These are phyloP conservation scores for Bassia scoparia DNA, from an alignment of 148 eudicot species.

Conservation along the genomic window DNA sequence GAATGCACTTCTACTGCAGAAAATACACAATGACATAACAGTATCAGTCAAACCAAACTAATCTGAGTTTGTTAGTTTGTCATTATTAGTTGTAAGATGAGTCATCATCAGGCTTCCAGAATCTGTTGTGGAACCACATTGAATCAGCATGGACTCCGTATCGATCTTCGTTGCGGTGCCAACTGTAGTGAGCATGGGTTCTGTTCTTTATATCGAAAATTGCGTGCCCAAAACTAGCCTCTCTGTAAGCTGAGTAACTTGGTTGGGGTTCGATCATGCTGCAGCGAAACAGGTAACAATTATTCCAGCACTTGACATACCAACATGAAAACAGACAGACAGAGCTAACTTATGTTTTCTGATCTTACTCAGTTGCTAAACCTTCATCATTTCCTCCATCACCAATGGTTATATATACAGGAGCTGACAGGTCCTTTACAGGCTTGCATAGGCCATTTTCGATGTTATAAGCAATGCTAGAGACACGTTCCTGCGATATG, in stretches of 20 bases:
- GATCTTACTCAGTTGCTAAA: conserved; percentile 64
- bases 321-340: no score
- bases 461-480: conserved; percentile 67
- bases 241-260: conserved; percentile 69
- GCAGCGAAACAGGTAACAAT: conserved; percentile 10
- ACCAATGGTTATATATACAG: conserved; percentile 69
- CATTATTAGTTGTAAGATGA: conserved; percentile 3
- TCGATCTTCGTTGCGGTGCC: conserved; percentile 84
- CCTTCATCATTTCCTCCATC: conserved; percentile 92
- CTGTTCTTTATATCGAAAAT: conserved; percentile 63
- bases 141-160: conserved; percentile 66
- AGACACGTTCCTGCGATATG: conserved; percentile 56
- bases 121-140: conserved; percentile 59
- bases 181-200: conserved; percentile 68
- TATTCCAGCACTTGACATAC: background rate
- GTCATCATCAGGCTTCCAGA: conserved; percentile 61
- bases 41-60: no score
- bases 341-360: background rate
- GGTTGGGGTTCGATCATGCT: conserved; percentile 92
- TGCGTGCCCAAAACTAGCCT: conserved; percentile 90
- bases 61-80: no score
- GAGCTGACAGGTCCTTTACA: conserved; percentile 63
- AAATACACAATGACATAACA: no score
- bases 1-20: no score
- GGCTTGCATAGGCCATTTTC: conserved; percentile 65